These are phyloP conservation scores for Botrytis fabae DNA, from an alignment of 2,329 filamentous ascomycete species.

Conservation along the genomic window DNA sequence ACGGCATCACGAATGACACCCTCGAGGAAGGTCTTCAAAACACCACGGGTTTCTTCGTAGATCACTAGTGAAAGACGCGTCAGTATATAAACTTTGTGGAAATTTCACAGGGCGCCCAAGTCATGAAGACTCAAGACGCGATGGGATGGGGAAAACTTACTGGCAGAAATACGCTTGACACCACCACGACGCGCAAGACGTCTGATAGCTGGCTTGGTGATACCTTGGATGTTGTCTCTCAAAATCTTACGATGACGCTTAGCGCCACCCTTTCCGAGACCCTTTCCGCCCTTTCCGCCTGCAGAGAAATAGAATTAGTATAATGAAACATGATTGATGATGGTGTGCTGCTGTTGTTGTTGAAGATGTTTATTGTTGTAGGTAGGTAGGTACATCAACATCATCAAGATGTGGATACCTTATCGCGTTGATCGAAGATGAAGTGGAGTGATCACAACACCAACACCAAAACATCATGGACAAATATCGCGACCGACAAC, in stretches of 20 bases:
- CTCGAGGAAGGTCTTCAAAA: conserved; percentile 82
- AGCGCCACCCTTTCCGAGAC: conserved; percentile 95
- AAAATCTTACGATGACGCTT: conserved; percentile 99
- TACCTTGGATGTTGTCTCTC: conserved; percentile 99
- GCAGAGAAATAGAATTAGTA: neutral
- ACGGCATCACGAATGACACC: conserved; percentile 65
- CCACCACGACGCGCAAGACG: conserved; percentile 98
- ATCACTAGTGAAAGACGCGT: conserved; percentile 55
- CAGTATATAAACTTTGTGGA: conserved; percentile 57
- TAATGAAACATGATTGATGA: conserved; percentile 35
- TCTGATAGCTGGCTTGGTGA: conserved; percentile 97
- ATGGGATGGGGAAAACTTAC: conserved; percentile 57
- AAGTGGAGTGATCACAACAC: neutral
- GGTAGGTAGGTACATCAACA: neutral
- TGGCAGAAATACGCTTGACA: conserved; percentile 99
- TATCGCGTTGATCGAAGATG: conserved; percentile 18
- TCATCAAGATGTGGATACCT: conserved; percentile 14
- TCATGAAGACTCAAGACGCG: conserved; percentile 58
- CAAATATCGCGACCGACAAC: conserved; percentile 20
- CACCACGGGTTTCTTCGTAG: conserved; percentile 80
- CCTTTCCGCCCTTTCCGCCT: conserved; percentile 73
- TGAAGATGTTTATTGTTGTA: neutral
- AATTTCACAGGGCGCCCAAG: neutral
- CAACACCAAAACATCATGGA: neutral
- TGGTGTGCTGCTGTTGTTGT: conserved; percentile 53